Percentiles rank a stretch among this genome's conserved stretches.
Conservation (phyloP, 345 rosid species). For the Hibiscus tridactylites region DNA sequence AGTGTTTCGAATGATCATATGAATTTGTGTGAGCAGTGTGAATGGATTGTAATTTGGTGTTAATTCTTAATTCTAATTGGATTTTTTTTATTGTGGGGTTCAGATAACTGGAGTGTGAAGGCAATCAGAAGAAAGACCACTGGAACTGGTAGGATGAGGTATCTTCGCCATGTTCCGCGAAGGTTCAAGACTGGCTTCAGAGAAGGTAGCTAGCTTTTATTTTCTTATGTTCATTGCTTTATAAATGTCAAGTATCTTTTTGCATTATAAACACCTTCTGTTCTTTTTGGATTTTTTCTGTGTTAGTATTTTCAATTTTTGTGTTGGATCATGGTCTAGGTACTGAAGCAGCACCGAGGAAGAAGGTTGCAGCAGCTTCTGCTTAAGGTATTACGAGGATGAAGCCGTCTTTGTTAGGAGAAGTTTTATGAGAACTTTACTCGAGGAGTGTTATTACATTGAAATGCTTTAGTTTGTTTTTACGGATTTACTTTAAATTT, state of each 20-base stretch:
- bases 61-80: background rate
- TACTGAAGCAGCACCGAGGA: constrained; percentile 86
- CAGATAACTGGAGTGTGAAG: constrained; percentile 97
- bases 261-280: background rate
- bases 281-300: background rate
- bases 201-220: constrained; percentile 40
- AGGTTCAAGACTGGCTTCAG: constrained; percentile 81
- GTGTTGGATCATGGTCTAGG: constrained; percentile 26
- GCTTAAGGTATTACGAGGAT: constrained; percentile 22
- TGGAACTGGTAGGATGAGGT: constrained; percentile 93
- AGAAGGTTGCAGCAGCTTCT: constrained; percentile 55
- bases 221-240: background rate
- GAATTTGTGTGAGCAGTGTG: background rate
- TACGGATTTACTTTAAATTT: constrained; percentile 19
- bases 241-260: background rate
- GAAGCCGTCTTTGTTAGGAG: background rate
- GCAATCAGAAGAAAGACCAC: constrained; percentile 98
- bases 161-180: constrained; percentile 69
- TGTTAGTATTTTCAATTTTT: background rate
- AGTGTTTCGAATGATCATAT: background rate
- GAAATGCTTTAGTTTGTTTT: background rate
- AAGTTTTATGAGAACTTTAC: constrained; percentile 16
- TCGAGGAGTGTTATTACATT: constrained; percentile 3
- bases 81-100: constrained; percentile 1
- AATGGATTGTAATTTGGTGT: background rate